phyloP scores from a whole-genome alignment of 176 grass and related monocot genomes.

The Miscanthus lutarioriparius region DNA sequence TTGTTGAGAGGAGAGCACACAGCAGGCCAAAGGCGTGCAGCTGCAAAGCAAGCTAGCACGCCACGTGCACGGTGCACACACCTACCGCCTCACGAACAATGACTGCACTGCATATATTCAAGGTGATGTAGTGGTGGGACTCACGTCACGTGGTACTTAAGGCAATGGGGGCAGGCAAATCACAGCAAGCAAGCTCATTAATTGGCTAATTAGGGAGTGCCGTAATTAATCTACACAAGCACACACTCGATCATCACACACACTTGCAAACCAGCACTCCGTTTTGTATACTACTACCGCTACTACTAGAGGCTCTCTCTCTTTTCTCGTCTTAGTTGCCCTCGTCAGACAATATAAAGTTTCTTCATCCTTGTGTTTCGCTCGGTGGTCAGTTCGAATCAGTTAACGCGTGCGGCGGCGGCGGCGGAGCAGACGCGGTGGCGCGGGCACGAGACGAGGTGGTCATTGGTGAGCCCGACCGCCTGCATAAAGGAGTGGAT shows the following conservation, averaged over 20 bases:
- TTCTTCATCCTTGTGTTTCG: neutral
- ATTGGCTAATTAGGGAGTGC: constrained; percentile 33
- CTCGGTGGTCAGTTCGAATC: neutral
- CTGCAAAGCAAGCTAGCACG: constrained; percentile 14
- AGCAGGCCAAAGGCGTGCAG: neutral
- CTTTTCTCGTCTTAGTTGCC: too few species aligned
- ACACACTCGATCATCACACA: constrained; percentile 22
- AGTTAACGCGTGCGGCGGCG: constrained; percentile 7
- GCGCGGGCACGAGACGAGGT: constrained; percentile 93
- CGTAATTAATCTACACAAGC: constrained; percentile 32
- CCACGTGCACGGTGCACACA: constrained; percentile 33
- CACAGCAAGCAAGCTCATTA: constrained; percentile 34
- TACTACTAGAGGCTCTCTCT: neutral
- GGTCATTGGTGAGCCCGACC: constrained; percentile 92
- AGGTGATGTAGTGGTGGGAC: neutral
- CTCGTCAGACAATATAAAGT: too few species aligned
- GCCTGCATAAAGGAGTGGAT: constrained; percentile 97
- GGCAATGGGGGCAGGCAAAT: neutral
- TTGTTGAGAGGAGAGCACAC: neutral
- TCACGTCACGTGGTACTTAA: neutral
- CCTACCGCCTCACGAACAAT: neutral
- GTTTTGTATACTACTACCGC: neutral
- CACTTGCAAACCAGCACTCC: constrained; percentile 27
- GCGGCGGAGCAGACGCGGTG: constrained; percentile 52
- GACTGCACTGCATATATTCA: neutral